Conservation (phyloP, 2,329 filamentous ascomycete genomes). For the Trichoderma guizhouense region DNA sequence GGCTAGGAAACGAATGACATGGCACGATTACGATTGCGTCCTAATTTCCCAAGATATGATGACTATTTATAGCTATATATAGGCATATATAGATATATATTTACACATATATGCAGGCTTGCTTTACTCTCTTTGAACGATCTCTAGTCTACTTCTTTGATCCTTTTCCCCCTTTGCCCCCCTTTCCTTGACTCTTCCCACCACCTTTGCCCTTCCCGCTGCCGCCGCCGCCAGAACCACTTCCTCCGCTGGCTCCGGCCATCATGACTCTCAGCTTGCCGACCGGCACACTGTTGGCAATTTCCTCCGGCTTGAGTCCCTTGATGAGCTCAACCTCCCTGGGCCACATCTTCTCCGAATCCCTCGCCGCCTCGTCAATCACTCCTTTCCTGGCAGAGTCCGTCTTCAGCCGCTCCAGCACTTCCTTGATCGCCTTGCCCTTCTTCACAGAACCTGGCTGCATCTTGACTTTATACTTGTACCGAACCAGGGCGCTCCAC, state of each 20-base stretch:
- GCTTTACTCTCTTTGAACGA: neutral
- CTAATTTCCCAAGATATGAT: neutral
- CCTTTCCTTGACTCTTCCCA: slow-evolving; percentile 30
- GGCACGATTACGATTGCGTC: neutral
- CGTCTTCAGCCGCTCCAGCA: slow-evolving; percentile 75
- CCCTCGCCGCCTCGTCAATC: slow-evolving; percentile 57
- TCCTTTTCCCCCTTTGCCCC: slow-evolving; percentile 39
- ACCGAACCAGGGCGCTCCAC: slow-evolving; percentile 60
- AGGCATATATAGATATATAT: neutral
- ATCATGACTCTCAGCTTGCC: slow-evolving; percentile 78
- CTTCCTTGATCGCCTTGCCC: slow-evolving; percentile 88
- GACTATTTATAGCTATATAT: neutral
- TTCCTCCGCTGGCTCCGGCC: slow-evolving; percentile 50
- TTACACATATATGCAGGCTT: neutral
- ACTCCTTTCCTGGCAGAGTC: slow-evolving; percentile 58
- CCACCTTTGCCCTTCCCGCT: slow-evolving; percentile 21
- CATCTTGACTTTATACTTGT: slow-evolving; percentile 93
- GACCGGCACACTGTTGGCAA: slow-evolving; percentile 76
- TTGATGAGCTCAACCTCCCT: slow-evolving; percentile 82
- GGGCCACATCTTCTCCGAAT: slow-evolving; percentile 77
- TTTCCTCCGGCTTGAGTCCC: slow-evolving; percentile 75
- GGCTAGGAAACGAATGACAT: neutral
- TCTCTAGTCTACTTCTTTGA: slow-evolving; percentile 38
- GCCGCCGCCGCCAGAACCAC: slow-evolving; percentile 38
- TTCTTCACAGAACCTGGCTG: slow-evolving; percentile 90